Evolutionary conservation across 2,329 filamentous ascomycete genomes (phyloP).

Genomic region (Aspergillus jensenii): DNA sequence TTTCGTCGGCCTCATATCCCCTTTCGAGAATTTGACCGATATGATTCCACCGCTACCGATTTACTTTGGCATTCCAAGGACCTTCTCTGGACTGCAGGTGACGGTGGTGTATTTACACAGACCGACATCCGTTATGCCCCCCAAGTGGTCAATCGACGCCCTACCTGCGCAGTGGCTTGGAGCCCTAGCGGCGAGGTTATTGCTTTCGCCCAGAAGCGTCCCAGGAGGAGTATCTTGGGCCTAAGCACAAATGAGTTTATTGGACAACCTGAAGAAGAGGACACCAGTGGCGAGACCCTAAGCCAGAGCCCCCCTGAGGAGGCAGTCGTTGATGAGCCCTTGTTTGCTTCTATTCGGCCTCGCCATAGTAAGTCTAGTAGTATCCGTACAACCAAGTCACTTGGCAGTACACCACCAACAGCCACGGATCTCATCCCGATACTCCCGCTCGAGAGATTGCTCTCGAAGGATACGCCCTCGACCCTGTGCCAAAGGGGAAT

Average conservation of each 20-base stretch:
- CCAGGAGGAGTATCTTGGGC: conserved; percentile 42
- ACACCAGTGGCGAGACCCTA: conserved; percentile 48
- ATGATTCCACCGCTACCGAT: conserved; percentile 57
- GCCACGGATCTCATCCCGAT: conserved; percentile 48
- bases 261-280: conserved; percentile 41
- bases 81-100: conserved; percentile 63
- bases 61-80: conserved; percentile 65
- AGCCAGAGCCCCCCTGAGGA: conserved; percentile 58
- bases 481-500: conserved; percentile 49
- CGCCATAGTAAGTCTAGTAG: conserved; percentile 48
- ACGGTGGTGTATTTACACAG: conserved; percentile 62
- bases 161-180: conserved; percentile 57
- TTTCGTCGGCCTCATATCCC: conserved; percentile 62
- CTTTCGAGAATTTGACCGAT: conserved; percentile 60
- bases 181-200: conserved; percentile 59
- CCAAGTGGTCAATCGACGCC: conserved; percentile 58
- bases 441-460: conserved; percentile 52
- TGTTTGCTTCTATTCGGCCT: conserved; percentile 50
- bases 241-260: conserved; percentile 43
- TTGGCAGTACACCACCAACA: conserved; percentile 54
- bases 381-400: conserved; percentile 52
- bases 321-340: conserved; percentile 55
- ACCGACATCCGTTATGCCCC: conserved; percentile 61
- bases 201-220: conserved; percentile 54
- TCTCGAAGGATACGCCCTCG: conserved; percentile 43